phyloP scores from a whole-genome alignment of 2,329 filamentous ascomycete species.

The Pleomassaria siparia region DNA sequence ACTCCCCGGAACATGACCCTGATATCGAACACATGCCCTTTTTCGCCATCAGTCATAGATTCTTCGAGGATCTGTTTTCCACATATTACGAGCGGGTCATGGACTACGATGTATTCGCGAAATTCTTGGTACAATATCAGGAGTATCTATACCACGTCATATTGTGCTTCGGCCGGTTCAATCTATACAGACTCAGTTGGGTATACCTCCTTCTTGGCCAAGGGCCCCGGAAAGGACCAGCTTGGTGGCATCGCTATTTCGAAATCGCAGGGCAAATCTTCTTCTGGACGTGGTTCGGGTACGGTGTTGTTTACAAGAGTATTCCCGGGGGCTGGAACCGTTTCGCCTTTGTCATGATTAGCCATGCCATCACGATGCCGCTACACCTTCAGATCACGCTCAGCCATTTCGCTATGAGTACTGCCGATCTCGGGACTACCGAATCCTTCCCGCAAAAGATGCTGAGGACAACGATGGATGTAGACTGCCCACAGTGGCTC shows the following conservation, averaged over 20 bases:
- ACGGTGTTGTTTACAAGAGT: conserved; percentile 61
- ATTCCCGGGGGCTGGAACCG: conserved; percentile 62
- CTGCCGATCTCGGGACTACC: conserved; percentile 61
- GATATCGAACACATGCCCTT: conserved; percentile 80
- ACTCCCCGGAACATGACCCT: conserved; percentile 91
- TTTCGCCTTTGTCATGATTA: conserved; percentile 63
- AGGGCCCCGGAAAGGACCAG: conserved; percentile 60
- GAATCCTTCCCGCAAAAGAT: conserved; percentile 71
- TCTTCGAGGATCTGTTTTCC: conserved; percentile 64
- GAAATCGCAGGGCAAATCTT: conserved; percentile 64
- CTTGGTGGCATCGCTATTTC: conserved; percentile 68
- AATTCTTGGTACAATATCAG: conserved; percentile 62
- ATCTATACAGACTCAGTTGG: conserved; percentile 70
- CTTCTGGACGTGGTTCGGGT: conserved; percentile 71
- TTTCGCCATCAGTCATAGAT: conserved; percentile 67
- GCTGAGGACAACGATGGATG: conserved; percentile 72
- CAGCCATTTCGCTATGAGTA: conserved; percentile 73
- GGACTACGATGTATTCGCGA: conserved; percentile 62
- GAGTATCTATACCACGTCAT: conserved; percentile 69
- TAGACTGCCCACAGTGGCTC: conserved; percentile 71
- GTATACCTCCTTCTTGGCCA: conserved; percentile 60
- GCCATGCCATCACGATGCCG: conserved; percentile 66
- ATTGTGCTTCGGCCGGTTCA: conserved; percentile 70
- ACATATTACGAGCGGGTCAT: conserved; percentile 68
- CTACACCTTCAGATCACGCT: conserved; percentile 73